Base-by-base conservation (phyloP, 1,284 basidiomycete species). In the Pseudozyma thailandica region DNA sequence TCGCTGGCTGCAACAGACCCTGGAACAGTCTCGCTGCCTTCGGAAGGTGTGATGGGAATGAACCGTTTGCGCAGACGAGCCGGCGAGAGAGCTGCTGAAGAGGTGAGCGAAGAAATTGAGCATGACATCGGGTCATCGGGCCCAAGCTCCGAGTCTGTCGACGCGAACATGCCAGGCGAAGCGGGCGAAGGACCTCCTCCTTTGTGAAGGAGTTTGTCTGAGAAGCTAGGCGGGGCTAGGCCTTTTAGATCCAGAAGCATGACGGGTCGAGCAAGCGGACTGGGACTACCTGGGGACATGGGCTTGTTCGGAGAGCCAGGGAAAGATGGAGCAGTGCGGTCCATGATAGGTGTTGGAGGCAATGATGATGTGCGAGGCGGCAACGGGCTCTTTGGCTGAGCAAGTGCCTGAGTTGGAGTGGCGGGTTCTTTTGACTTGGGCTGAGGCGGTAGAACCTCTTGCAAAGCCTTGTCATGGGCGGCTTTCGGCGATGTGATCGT, bases 21-120 rank as follows among this genome's bases (percentile, higher is more conserved):
- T 8, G 69, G 69, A 18, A 72, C 59, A 3, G 69, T 72, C 38
- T 72, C 69, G 4, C 62, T 72, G 13, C 69, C 69, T 37, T 72
- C 69, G 1, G 69, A 72, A 0, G 69, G 69, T 4, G 69, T 66
- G 30, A 62, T 41, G 7, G 50, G 27, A 5, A 60, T 38, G 33
- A 57, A 50, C 4, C 62, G 49, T 25, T 54, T 50, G 30, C 51
- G 52, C 30, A 62, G 30, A 8, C 46, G 44, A 6, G 50, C 35
- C 1, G 62, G 65, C 7, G 51, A 62, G 3, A 61, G 26, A 6
- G 38, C 18, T 0, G 57, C 58, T 16, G 68, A 64, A 12, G 62
- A 58, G 12, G 62, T 52, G 18, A 72, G 45, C 9, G 62, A 65
- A 13, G 62, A 66, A 0, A 47, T 35, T 4, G 62, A 62, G 12